Percentiles rank a stretch among this genome's conserved stretches.
These are phyloP conservation scores for Elongisporangium anandrum DNA, from an alignment of 352 stramenopile genomes.

Conservation along the genomic window DNA sequence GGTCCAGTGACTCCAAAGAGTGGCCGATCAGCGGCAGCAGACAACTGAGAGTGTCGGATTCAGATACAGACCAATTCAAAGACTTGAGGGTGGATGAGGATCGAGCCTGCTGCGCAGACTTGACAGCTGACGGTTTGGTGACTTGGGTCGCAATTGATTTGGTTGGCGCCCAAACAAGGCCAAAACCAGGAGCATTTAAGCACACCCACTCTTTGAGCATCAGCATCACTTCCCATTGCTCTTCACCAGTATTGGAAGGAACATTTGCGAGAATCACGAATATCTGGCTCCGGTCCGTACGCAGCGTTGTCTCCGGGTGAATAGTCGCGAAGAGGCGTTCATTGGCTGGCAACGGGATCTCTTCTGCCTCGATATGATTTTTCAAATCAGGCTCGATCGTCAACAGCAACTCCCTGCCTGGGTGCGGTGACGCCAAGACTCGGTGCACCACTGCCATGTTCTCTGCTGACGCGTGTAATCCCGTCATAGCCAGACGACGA, in stretches of 20 bases:
- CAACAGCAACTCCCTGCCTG: too few relatives aligned
- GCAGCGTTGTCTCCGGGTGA: too few relatives aligned
- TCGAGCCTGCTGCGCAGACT: not conserved
- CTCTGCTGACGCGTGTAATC: not conserved
- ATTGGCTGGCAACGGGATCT: too few relatives aligned
- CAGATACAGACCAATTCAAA: not conserved
- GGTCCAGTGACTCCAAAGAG: not conserved
- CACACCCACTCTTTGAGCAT: not conserved
- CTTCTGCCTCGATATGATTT: too few relatives aligned
- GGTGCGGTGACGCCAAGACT: not conserved
- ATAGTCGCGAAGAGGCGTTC: too few relatives aligned
- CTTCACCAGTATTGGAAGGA: too few relatives aligned
- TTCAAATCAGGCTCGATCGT: too few relatives aligned
- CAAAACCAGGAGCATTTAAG: not conserved
- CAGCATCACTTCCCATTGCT: not conserved
- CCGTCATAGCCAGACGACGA: not conserved
- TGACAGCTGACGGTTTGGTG: not conserved
- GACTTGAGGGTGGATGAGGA: not conserved
- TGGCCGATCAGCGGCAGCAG: not conserved
- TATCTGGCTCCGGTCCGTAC: too few relatives aligned
- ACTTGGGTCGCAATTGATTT: not conserved
- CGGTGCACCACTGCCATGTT: not conserved
- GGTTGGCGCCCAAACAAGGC: not conserved
- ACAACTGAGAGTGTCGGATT: not conserved
- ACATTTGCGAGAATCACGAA: too few relatives aligned